Conservation (phyloP, 2,329 filamentous ascomycete species). For the Exophiala phaeomuriformis region DNA sequence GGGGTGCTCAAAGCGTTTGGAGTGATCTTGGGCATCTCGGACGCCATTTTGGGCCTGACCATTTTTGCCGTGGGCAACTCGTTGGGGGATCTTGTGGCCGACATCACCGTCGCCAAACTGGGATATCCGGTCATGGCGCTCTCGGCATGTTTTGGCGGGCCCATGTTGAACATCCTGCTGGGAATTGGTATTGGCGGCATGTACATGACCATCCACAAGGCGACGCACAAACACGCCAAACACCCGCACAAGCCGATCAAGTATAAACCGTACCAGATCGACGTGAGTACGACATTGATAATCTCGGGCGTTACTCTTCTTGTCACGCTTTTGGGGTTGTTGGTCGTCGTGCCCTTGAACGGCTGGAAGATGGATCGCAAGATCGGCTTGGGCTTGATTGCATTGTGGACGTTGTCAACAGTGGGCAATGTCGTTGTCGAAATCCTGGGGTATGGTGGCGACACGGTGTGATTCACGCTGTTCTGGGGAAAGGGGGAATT, state of each 20-base stretch:
- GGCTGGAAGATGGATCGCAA: constrained; percentile 75
- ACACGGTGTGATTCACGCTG: constrained; percentile 2
- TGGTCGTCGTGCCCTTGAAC: constrained; percentile 76
- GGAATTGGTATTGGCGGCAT: constrained; percentile 87
- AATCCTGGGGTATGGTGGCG: constrained; percentile 35
- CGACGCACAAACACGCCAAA: constrained; percentile 57
- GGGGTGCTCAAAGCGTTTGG: constrained; percentile 89
- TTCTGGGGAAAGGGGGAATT: too few species aligned
- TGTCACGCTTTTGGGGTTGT: constrained; percentile 66
- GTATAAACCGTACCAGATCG: constrained; percentile 73
- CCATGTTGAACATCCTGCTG: constrained; percentile 93
- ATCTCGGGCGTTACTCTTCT: constrained; percentile 80
- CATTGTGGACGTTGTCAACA: constrained; percentile 74
- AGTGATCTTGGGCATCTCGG: constrained; percentile 76
- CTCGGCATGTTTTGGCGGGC: constrained; percentile 94
- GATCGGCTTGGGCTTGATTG: constrained; percentile 75
- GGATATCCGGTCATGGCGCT: constrained; percentile 95
- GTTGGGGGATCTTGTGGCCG: constrained; percentile 84
- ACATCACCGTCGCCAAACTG: constrained; percentile 86
- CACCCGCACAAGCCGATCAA: constrained; percentile 58
- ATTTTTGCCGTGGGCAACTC: constrained; percentile 96
- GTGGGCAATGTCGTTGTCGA: constrained; percentile 75
- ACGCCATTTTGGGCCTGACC: constrained; percentile 88
- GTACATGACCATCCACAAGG: constrained; percentile 72
- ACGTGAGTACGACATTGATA: constrained; percentile 76